Conservation (phyloP, 1,139 yeast species). For the Dujonia santamariae region DNA sequence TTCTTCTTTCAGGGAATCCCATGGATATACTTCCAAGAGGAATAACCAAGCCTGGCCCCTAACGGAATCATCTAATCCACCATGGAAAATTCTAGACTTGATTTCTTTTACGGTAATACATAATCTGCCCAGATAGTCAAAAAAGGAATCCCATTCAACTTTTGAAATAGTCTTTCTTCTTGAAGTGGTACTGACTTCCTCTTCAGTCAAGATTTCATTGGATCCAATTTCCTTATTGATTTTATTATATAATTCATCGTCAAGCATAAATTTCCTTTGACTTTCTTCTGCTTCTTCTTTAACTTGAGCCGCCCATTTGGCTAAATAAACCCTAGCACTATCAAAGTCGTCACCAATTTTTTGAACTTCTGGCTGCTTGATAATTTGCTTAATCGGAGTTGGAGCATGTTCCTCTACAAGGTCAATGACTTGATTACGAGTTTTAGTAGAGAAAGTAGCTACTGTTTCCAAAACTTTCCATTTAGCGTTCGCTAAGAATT, state of each 20-base stretch:
- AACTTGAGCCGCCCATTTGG: slow-evolving; percentile 96
- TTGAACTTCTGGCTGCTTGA: slow-evolving; percentile 77
- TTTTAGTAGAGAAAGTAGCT: slow-evolving; percentile 74
- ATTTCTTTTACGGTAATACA: slow-evolving; percentile 72
- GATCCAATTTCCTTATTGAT: slow-evolving; percentile 70
- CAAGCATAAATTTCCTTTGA: slow-evolving; percentile 56
- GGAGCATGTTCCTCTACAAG: slow-evolving; percentile 68
- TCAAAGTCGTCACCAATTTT: slow-evolving; percentile 88
- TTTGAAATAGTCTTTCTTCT: slow-evolving; percentile 62
- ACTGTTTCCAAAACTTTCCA: slow-evolving; percentile 86
- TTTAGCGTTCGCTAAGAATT: slow-evolving; percentile 63
- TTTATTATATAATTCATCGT: slow-evolving; percentile 56
- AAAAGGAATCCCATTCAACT: slow-evolving; percentile 84
- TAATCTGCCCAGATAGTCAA: slow-evolving; percentile 75
- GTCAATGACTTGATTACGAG: slow-evolving; percentile 57
- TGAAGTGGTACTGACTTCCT: slow-evolving; percentile 58
- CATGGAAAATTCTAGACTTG: slow-evolving; percentile 82
- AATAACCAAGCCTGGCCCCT: slow-evolving; percentile 85
- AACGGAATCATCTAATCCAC: slow-evolving; percentile 63
- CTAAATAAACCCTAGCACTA: slow-evolving; percentile 84
- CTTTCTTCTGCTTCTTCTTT: slow-evolving; percentile 88
- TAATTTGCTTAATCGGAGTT: slow-evolving; percentile 56
- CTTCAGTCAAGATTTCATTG: slow-evolving; percentile 53
- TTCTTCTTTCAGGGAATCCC: slow-evolving; percentile 79
- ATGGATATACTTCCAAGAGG: slow-evolving; percentile 77